Evolutionary conservation across 108 stramenopile genomes (phyloP), one percentile per base, ranked within the genome.

Genomic region (Cylindrotheca fusiformis): DNA sequence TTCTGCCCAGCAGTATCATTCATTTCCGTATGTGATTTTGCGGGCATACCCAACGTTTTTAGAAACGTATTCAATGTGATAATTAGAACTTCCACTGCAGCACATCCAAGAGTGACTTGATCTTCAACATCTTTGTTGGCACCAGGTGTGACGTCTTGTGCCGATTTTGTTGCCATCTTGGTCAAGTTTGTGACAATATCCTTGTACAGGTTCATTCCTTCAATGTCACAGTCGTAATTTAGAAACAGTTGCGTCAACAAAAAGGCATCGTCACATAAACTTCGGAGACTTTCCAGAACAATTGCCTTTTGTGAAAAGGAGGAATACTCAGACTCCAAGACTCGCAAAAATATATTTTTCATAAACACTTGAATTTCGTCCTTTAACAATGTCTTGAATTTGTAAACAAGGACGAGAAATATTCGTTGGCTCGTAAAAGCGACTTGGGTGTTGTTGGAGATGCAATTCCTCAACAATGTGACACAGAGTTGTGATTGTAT

Each of bases 221-320:
- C 78, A 48, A 95, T 76, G 76, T 98, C 97, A 63, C 96, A 97
- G 74, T 99, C 98, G 70, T 97, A 99, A 65, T 95, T 97, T 8
- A 97, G 74, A 70, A 99, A 99, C 23, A 99, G 60, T 67, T 96
- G 92, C 18, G 95, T 81, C 18, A 97, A 71, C 47, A 87, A 67
- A 25, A 63, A 61, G n/a, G 93, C 80, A 74, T 97, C 95, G 3
- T 68, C 58, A 65, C 91, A 92, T 2, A 98, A 75, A 12, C 76
- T 58, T 22, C 74, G 69, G 17, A 98, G 72, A 4, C 94, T 91
- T 58, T 96, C 91, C 49, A 99, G 69, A 6, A 99, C 97, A 27
- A 95, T 72, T 17, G 72, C 62, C 75, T 97, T 97, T 64, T 96
- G 97, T 63, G 96, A 93, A 67, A 86, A 80, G 10, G 94, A 84